These are phyloP conservation scores for Knoxdaviesia capensis DNA, from an alignment of 2,329 filamentous ascomycete species.

Conservation along the genomic window DNA sequence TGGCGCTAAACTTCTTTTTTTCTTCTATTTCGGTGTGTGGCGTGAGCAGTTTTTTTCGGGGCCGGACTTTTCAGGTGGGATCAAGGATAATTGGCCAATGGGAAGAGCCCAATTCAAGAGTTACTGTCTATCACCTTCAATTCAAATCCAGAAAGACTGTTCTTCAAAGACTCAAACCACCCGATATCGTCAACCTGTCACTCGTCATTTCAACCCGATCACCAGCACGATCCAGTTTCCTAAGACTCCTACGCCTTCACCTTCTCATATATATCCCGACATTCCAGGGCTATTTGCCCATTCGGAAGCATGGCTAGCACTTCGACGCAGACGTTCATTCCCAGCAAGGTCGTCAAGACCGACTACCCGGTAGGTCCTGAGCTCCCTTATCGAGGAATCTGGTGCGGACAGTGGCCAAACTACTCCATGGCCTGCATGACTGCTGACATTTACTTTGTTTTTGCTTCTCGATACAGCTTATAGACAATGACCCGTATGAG, in stretches of 20 bases:
- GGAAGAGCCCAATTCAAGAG: too few species aligned
- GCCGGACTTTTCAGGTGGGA: too few species aligned
- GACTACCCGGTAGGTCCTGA: conserved; percentile 60
- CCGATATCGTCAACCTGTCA: too few species aligned
- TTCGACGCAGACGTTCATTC: conserved; percentile 2
- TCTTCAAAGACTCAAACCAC: too few species aligned
- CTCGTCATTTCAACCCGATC: background rate
- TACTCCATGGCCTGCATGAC: background rate
- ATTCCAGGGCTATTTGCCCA: background rate
- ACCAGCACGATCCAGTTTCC: background rate
- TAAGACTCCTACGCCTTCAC: background rate
- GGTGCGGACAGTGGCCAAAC: background rate
- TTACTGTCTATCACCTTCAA: too few species aligned
- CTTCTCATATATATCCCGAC: background rate
- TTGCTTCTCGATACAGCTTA: conserved; percentile 45
- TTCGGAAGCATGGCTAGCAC: conserved; percentile 2
- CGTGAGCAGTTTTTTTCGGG: too few species aligned
- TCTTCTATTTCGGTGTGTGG: too few species aligned
- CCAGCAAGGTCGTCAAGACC: conserved; percentile 57
- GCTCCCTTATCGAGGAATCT: background rate
- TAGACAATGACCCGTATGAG: conserved; percentile 93
- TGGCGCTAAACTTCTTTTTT: too few species aligned
- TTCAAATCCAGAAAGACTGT: too few species aligned
- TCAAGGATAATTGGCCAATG: too few species aligned
- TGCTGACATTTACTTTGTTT: conserved; percentile 4